A percentile compares a stretch with the other conserved stretches of the same genome.
phyloP scores from a whole-genome alignment of 257 asterid genomes.

The Solanum piurae region DNA sequence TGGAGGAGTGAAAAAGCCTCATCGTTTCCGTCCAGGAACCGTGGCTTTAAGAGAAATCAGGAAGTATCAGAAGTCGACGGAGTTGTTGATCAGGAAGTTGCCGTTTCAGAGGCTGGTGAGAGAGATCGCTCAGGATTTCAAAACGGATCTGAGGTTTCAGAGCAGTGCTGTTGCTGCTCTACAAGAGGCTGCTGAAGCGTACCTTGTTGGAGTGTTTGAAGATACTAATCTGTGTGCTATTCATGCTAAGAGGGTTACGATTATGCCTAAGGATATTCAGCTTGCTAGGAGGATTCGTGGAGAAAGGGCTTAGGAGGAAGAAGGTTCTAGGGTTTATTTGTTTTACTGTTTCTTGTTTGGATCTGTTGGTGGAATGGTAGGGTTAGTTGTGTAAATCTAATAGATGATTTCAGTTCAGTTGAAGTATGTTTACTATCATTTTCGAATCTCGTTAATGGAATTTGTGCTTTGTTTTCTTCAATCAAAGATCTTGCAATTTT shows the following conservation, averaged over 20 bases:
- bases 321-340: not conserved
- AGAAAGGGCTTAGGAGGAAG: not conserved
- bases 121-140: not conserved
- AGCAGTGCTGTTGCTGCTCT: not conserved
- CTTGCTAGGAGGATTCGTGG: not conserved
- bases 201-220: not conserved
- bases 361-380: not conserved
- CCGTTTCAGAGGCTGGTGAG: not conserved
- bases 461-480: not conserved
- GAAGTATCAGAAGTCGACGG: not conserved
- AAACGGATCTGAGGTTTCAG: not conserved
- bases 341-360: not conserved
- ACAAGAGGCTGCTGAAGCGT: not conserved
- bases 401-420: not conserved
- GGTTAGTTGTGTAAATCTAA: not conserved
- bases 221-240: not conserved
- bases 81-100: not conserved
- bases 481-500: not conserved
- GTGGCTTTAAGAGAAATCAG: not conserved
- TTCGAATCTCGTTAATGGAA: not conserved
- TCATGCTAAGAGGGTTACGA: not conserved
- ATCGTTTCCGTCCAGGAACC: not conserved
- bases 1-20: slow-evolving; percentile 75
- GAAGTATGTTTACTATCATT: not conserved
- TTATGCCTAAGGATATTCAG: not conserved